Evolutionary conservation across 495 filamentous ascomycete species (phyloP).

Genomic region (Penicillium desertorum): DNA sequence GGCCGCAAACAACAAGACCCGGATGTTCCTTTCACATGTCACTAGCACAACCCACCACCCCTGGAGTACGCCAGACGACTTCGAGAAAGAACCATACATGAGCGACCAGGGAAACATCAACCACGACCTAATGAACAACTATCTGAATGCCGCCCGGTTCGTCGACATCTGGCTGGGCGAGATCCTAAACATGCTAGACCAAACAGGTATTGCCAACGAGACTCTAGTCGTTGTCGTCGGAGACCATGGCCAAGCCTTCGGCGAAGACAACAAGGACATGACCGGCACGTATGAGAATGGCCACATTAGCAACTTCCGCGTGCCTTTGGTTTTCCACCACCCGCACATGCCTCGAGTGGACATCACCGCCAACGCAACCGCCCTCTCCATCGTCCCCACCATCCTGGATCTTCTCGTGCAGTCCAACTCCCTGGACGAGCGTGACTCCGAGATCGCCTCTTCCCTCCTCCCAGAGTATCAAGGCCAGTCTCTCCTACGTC

Average conservation of each 20-base stretch:
- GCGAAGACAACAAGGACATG: conserved; percentile 36
- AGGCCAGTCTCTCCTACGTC: conserved; percentile 37
- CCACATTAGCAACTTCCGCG: conserved; percentile 47
- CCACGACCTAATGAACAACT: conserved; percentile 39
- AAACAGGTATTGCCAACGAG: conserved; percentile 49
- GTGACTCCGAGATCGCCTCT: conserved; percentile 36
- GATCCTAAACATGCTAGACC: conserved; percentile 45
- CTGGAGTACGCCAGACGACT: conserved; percentile 39
- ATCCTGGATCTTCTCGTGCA: conserved; percentile 48
- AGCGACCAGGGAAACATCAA: conserved; percentile 30
- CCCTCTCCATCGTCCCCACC: conserved; percentile 46
- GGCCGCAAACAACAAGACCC: conserved; percentile 42
- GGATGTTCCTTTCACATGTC: conserved; percentile 48
- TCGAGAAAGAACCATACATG: conserved; percentile 35
- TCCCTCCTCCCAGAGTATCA: conserved; percentile 40
- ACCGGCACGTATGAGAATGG: conserved; percentile 47
- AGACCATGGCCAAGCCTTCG: conserved; percentile 45
- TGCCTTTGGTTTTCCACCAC: conserved; percentile 47
- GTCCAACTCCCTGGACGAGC: conserved; percentile 38
- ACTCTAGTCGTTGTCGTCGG: conserved; percentile 53
- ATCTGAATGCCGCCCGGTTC: conserved; percentile 44
- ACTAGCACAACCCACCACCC: conserved; percentile 51
- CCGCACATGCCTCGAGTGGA: conserved; percentile 43
- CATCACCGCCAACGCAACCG: conserved; percentile 41
- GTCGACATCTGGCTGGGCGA: conserved; percentile 48